These are phyloP conservation scores for Plectosphaerella sp. DNA, from an alignment of 2,329 filamentous ascomycete genomes.

Conservation along the genomic window DNA sequence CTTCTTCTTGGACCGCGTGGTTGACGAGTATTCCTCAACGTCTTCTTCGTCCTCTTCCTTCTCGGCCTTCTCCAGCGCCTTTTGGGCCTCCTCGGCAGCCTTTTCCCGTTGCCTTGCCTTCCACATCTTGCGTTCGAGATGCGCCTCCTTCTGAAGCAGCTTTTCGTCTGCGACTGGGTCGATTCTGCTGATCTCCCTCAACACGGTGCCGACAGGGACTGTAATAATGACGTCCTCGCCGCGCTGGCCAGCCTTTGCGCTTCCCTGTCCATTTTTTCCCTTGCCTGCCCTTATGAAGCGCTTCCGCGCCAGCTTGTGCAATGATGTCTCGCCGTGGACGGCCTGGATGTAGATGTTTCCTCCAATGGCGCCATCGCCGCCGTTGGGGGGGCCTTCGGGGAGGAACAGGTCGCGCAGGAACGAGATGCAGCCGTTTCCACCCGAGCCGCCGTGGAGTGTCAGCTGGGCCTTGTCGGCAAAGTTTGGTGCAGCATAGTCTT, in stretches of 20 bases:
- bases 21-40: neutral
- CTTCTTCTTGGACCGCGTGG: constrained; percentile 4
- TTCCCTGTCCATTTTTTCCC: constrained; percentile 76
- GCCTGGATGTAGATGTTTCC: constrained; percentile 95
- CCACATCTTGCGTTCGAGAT: constrained; percentile 12
- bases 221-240: constrained; percentile 85
- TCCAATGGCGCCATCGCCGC: constrained; percentile 87
- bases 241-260: constrained; percentile 66
- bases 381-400: constrained; percentile 84
- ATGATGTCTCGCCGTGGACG: constrained; percentile 80
- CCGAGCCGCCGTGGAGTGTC: constrained; percentile 71
- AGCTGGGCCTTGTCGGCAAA: constrained; percentile 86
- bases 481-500: constrained; percentile 76
- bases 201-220: constrained; percentile 88
- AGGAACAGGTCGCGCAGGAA: constrained; percentile 91
- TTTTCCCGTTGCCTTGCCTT: constrained; percentile 4
- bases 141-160: constrained; percentile 15
- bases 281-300: constrained; percentile 69
- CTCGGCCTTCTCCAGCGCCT: constrained; percentile 9
- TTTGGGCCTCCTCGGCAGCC: constrained; percentile 9
- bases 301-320: constrained; percentile 83
- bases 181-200: constrained; percentile 73
- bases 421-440: constrained; percentile 90
- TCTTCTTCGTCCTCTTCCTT: constrained; percentile 5
- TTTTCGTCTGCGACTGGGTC: constrained; percentile 72